A percentile compares a stretch with the other conserved stretches of the same genome.
Conservation (phyloP, 2,329 filamentous ascomycete species). For the Penicillium sclerotigenum region DNA sequence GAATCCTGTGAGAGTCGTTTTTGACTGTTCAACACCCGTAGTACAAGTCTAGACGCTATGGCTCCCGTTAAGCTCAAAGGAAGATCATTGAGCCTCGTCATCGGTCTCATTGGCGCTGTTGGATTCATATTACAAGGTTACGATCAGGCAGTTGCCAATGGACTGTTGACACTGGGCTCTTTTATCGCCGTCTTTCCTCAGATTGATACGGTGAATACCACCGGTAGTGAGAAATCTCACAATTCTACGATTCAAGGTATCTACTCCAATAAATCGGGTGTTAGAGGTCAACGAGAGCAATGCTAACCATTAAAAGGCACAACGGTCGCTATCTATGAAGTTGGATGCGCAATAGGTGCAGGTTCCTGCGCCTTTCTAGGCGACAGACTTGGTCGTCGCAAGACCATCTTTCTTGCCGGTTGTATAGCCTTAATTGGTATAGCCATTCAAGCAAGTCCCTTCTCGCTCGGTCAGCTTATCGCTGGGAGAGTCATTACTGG, state of each 20-base stretch:
- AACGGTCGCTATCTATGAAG: slow-evolving; percentile 26
- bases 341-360: slow-evolving; percentile 24
- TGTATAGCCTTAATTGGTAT: slow-evolving; percentile 16
- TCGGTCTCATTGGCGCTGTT: slow-evolving; percentile 16
- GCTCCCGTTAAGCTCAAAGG: slow-evolving; percentile 10
- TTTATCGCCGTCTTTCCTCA: slow-evolving; percentile 18
- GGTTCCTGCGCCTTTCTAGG: slow-evolving; percentile 13
- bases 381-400: slow-evolving; percentile 20
- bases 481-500: slow-evolving; percentile 18
- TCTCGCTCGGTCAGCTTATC: slow-evolving; percentile 2
- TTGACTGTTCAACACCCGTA: not conserved
- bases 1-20: not conserved
- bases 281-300: not conserved
- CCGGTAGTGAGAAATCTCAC: slow-evolving; percentile 11
- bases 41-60: not conserved
- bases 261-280: not conserved
- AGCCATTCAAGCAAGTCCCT: slow-evolving; percentile 17
- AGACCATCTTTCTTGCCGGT: slow-evolving; percentile 17
- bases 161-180: slow-evolving; percentile 15
- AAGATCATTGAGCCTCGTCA: slow-evolving; percentile 13
- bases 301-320: slow-evolving; percentile 14
- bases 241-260: slow-evolving; percentile 21
- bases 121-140: slow-evolving; percentile 20
- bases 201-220: slow-evolving; percentile 17
- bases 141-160: slow-evolving; percentile 19